Percentiles rank a stretch among this genome's conserved stretches.
Evolutionary conservation across 805 yeast species (phyloP).

Genomic region (Myxozyma nipponensis): DNA sequence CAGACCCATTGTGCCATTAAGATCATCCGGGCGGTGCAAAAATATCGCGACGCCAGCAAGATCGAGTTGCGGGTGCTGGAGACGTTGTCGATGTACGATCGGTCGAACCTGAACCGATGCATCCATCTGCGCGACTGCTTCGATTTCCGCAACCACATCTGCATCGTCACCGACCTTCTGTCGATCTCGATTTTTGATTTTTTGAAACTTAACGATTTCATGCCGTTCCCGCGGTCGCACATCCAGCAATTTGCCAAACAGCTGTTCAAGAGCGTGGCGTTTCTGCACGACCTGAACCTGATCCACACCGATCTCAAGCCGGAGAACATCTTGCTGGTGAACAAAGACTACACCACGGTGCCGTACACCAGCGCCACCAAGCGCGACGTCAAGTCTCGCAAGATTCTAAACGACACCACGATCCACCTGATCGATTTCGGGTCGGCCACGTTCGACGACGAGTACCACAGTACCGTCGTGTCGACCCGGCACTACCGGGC

Average conservation of each 20-base stretch:
- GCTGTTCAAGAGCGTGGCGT: slow-evolving; percentile 76
- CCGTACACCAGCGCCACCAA: slow-evolving; percentile 36
- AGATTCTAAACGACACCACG: slow-evolving; percentile 67
- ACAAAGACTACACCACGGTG: slow-evolving; percentile 46
- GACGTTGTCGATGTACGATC: slow-evolving; percentile 69
- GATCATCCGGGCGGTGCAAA: slow-evolving; percentile 85
- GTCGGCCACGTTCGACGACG: slow-evolving; percentile 90
- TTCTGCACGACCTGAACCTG: slow-evolving; percentile 80
- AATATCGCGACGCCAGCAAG: slow-evolving; percentile 92
- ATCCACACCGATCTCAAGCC: slow-evolving; percentile 97
- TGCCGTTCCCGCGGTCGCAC: slow-evolving; percentile 92
- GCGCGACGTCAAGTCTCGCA: slow-evolving; percentile 34
- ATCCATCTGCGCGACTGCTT: slow-evolving; percentile 84
- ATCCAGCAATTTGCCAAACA: slow-evolving; percentile 87
- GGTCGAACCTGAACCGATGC: slow-evolving; percentile 65
- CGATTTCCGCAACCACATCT: slow-evolving; percentile 89
- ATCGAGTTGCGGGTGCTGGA: slow-evolving; percentile 82
- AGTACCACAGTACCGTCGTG: slow-evolving; percentile 86
- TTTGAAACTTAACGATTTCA: slow-evolving; percentile 72
- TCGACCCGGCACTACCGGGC: slow-evolving; percentile 96
- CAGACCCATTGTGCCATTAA: slow-evolving; percentile 78
- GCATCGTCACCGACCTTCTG: slow-evolving; percentile 84
- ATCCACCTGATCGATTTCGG: slow-evolving; percentile 95
- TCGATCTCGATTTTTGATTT: slow-evolving; percentile 88
- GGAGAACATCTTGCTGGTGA: slow-evolving; percentile 76